A percentile compares a stretch with the other conserved stretches of the same genome.
phyloP scores from a whole-genome alignment of 495 filamentous ascomycete genomes.

The Penicillium paradoxum region DNA sequence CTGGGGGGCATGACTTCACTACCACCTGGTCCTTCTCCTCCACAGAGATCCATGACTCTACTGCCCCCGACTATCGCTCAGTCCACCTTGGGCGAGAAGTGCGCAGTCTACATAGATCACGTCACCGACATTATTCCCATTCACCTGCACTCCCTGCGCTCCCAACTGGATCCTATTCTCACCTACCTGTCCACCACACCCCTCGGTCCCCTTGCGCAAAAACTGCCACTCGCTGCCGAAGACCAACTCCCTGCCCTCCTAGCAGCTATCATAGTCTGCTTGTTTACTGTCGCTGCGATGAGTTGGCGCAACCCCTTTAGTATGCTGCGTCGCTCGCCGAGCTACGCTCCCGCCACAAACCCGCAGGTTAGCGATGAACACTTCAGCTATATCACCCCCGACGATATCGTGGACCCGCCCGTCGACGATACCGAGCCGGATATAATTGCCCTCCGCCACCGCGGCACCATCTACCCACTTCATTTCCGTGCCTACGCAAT shows the following conservation, averaged over 20 bases:
- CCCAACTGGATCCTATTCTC: constrained; percentile 32
- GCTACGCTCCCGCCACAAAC: constrained; percentile 33
- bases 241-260: constrained; percentile 18
- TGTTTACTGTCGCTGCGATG: constrained; percentile 53
- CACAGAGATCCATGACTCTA: constrained; percentile 34
- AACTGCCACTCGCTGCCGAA: constrained; percentile 25
- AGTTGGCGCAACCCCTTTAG: constrained; percentile 56
- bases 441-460: constrained; percentile 68
- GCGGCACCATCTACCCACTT: constrained; percentile 63
- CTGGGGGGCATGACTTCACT: constrained; percentile 20
- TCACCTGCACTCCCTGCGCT: constrained; percentile 39
- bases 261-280: constrained; percentile 39
- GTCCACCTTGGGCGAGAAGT: constrained; percentile 46
- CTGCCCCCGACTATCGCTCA: constrained; percentile 43
- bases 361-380: constrained; percentile 70
- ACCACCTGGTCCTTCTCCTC: constrained; percentile 13
- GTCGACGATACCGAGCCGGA: constrained; percentile 59
- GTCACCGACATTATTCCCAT: constrained; percentile 51
- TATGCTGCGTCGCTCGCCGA: constrained; percentile 50
- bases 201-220: constrained; percentile 27
- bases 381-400: constrained; percentile 75
- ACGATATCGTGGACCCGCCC: constrained; percentile 51
- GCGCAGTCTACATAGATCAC: constrained; percentile 47
- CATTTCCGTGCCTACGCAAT: constrained; percentile 81
- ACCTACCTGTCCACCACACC: constrained; percentile 37